These are phyloP conservation scores for Aspergillus alliaceus DNA, from an alignment of 2,329 filamentous ascomycete species.

Conservation along the genomic window DNA sequence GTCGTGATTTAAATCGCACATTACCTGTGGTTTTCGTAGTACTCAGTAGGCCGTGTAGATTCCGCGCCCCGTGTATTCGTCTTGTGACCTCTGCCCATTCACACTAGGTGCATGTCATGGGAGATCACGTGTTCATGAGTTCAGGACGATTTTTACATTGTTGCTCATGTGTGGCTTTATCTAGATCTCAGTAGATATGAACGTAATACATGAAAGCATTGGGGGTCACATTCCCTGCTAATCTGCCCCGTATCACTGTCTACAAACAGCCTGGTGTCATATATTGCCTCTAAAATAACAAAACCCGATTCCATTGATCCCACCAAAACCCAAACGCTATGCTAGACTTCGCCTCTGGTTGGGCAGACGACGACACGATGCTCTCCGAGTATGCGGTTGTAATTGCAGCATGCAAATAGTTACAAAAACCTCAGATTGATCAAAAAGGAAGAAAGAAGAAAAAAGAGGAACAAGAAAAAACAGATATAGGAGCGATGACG, in stretches of 20 bases:
- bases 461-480: not conserved
- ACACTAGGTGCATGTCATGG: not conserved
- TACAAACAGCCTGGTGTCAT: not conserved
- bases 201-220: no score
- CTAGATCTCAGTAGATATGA: no score
- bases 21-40: not conserved
- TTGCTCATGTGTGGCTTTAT: no score
- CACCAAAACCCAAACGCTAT: constrained; percentile 12
- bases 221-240: not conserved
- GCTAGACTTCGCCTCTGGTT: constrained; percentile 11
- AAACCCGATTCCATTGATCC: not conserved
- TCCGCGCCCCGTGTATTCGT: no score
- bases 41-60: no score
- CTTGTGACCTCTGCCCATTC: no score
- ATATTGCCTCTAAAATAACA: not conserved
- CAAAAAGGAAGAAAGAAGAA: not conserved
- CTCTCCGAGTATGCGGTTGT: constrained; percentile 3
- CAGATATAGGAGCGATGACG: not conserved
- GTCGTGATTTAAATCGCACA: not conserved
- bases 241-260: not conserved
- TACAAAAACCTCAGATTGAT: constrained; percentile 5
- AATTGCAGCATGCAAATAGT: constrained; percentile 7
- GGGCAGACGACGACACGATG: constrained; percentile 5
- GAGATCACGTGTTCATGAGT: no score
- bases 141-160: no score